Base-by-base conservation (phyloP, 1,139 yeast species). In the Suhomyces yuchorum region DNA sequence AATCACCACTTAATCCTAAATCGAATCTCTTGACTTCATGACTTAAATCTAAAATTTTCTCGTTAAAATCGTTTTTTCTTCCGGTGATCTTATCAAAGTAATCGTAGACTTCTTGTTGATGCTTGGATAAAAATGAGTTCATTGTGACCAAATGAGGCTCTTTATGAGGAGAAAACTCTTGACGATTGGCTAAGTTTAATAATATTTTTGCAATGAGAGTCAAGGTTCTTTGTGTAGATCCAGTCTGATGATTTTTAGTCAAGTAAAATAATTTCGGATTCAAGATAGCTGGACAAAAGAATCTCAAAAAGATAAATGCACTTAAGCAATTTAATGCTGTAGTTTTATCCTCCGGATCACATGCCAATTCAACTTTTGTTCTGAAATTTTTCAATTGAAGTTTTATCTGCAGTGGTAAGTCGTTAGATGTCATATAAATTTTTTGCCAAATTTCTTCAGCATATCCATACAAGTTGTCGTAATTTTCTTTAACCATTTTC, bases 201-300 rank as follows among this genome's bases (percentile, higher is more conserved):
- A 92, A 64, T 19, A 89, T 77, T 61, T 93, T 93, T n/a, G 97
- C 90, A 14, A 91, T 72, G 38, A 91, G 67, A 0, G 96, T 89
- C 46, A 92, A 68, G 0, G 96, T 86, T 49, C 96, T 75, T 57
- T 90, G 93, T 1, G 84, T 76, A 17, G 74, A 73, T 1, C 91
- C 89, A 9, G 83, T 76, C 50, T 90, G 90, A 58, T 87, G 93
- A 42, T 79, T 75, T 49, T 81, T 78, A 1, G 90, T 81, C 43
- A 93, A 72, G 53, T 85, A 84, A 62, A 90, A 91, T 41, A 90
- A 67, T 59, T 90, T 90, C 0, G 98, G 98, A 59, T 90, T 91
- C 58, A 93, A 70, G 37, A 93, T 80, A 0, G 96, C 96, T 0
- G 98, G 98, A 60, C 97, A 92, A 56, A 90, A 83, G 62, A 89